These are phyloP conservation scores for Lavandula angustifolia DNA, from an alignment of 257 asterid genomes.

Conservation along the genomic window DNA sequence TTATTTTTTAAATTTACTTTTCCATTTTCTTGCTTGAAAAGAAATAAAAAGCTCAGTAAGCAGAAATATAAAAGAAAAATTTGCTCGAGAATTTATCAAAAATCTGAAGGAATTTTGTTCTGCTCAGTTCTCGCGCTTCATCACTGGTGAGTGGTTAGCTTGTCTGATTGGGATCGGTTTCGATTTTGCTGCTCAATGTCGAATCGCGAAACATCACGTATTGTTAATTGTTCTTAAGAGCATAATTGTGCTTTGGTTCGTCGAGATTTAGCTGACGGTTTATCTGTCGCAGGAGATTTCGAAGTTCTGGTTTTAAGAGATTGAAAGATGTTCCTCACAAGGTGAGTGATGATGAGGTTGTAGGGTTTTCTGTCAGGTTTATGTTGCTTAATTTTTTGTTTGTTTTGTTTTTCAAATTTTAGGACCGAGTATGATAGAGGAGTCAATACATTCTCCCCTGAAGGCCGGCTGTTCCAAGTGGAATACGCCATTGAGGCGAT, in stretches of 20 bases:
- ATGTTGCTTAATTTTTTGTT: not conserved
- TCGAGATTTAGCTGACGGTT: conserved; percentile 24
- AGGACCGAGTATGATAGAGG: conserved; percentile 97
- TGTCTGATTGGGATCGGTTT: conserved; percentile 36
- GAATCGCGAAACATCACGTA: not conserved
- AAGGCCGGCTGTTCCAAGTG: conserved; percentile 90
- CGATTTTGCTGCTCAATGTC: not conserved
- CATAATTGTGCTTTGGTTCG: conserved; percentile 5
- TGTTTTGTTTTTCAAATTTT: conserved; percentile 25
- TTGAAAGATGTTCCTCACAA: conserved; percentile 70
- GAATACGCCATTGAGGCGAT: conserved; percentile 95
- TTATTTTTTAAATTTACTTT: not conserved
- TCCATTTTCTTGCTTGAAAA: conserved; percentile 41
- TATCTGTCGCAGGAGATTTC: conserved; percentile 35
- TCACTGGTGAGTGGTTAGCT: conserved; percentile 34
- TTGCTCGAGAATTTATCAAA: not conserved
- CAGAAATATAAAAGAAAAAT: conserved; percentile 27
- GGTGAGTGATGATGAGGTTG: conserved; percentile 38
- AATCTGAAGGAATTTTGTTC: not conserved
- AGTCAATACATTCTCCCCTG: conserved; percentile 94
- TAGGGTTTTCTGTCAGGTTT: conserved; percentile 30
- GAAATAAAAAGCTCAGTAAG: conserved; percentile 30
- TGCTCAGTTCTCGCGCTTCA: conserved; percentile 19
- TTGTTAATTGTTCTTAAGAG: not conserved
- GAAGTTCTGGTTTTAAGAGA: conserved; percentile 24